A percentile compares a stretch with the other conserved stretches of the same genome.
phyloP scores from a whole-genome alignment of 2,329 filamentous ascomycete genomes.

The Stemphylium beticola region DNA sequence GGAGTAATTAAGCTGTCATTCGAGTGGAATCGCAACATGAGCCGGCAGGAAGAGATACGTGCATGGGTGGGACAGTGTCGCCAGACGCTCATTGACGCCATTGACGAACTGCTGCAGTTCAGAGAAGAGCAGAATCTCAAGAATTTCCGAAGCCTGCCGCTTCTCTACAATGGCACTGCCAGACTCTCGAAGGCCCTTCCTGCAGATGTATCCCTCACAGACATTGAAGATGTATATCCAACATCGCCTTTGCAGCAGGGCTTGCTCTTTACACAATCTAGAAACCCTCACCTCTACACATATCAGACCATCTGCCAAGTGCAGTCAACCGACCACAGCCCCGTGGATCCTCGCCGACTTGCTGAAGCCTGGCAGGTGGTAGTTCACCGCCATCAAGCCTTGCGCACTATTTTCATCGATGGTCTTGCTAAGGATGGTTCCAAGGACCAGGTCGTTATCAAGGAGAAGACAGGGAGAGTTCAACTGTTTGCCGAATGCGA shows the following conservation, averaged over 20 bases:
- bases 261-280: constrained; percentile 37
- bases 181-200: constrained; percentile 30
- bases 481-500: constrained; percentile 31
- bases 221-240: constrained; percentile 42
- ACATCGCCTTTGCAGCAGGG: constrained; percentile 43
- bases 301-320: constrained; percentile 42
- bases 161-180: constrained; percentile 39
- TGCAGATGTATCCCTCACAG: constrained; percentile 20
- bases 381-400: constrained; percentile 40
- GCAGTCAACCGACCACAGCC: constrained; percentile 21
- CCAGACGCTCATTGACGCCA: constrained; percentile 37
- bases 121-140: constrained; percentile 35
- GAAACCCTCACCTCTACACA: constrained; percentile 37
- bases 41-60: constrained; percentile 35
- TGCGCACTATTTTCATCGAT: constrained; percentile 45
- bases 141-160: constrained; percentile 40
- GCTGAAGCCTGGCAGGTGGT: constrained; percentile 45
- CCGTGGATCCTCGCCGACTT: constrained; percentile 33
- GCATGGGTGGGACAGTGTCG: constrained; percentile 39
- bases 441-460: constrained; percentile 44
- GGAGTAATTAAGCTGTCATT: constrained; percentile 43
- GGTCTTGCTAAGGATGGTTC: constrained; percentile 41
- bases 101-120: constrained; percentile 36
- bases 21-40: constrained; percentile 41
- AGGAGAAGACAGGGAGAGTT: constrained; percentile 33